Conservation (phyloP, 148 eudicot species). For the Selenicereus undatus region DNA sequence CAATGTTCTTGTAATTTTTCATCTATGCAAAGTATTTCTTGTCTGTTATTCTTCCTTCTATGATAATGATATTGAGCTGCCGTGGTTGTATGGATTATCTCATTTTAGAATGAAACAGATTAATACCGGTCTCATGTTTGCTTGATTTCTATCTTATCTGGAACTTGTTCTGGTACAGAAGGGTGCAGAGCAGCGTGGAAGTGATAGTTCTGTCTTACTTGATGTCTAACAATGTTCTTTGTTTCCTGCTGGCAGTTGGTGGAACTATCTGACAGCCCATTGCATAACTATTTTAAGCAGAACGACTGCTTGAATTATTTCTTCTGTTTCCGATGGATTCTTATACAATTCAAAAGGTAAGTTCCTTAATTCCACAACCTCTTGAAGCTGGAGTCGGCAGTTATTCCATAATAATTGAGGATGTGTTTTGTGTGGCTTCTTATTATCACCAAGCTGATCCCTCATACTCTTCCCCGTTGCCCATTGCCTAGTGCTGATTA, state of each 20-base stretch:
- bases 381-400: neutral
- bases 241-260: conserved; percentile 58
- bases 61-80: neutral
- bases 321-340: conserved; percentile 98
- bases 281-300: conserved; percentile 82
- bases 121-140: neutral
- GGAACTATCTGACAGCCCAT: conserved; percentile 74
- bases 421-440: neutral
- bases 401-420: neutral
- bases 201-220: neutral
- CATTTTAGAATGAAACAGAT: neutral
- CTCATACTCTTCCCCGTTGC: neutral
- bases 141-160: neutral
- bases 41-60: neutral
- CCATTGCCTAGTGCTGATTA: neutral
- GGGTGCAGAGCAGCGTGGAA: neutral
- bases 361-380: conserved; percentile 22
- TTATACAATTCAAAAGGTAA: conserved; percentile 91
- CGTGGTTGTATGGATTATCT: neutral
- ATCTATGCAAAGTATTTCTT: neutral
- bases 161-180: neutral
- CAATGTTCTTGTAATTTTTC: too few relatives aligned
- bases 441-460: neutral
- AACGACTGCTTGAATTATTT: conserved; percentile 92
- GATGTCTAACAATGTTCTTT: conserved; percentile 10